Percentiles rank a stretch among this genome's conserved stretches.
phyloP scores from a whole-genome alignment of 108 stramenopile genomes.

The Nitzschia putrida region DNA sequence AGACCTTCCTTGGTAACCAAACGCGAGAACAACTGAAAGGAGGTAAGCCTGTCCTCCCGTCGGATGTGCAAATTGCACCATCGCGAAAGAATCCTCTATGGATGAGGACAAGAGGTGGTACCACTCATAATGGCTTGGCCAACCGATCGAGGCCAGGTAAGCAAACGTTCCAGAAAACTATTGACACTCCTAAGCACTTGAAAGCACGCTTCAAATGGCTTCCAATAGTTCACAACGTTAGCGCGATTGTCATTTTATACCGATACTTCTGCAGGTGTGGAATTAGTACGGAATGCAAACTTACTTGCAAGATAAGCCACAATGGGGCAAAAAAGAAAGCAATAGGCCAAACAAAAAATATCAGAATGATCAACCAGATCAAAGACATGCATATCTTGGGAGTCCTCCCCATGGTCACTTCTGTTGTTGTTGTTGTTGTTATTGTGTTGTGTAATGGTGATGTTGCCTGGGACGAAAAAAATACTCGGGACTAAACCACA shows the following conservation, averaged over 20 bases:
- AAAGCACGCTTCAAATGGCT: conserved; percentile 53
- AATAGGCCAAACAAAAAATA: conserved; percentile 42
- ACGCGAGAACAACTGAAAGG: conserved; percentile 53
- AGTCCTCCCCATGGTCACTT: conserved; percentile 7
- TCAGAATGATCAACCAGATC: conserved; percentile 38
- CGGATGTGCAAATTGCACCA: conserved; percentile 73
- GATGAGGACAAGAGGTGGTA: conserved; percentile 26
- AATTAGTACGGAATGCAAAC: conserved; percentile 6
- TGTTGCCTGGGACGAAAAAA: too few species aligned
- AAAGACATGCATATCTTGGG: conserved; percentile 7
- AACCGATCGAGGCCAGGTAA: conserved; percentile 47
- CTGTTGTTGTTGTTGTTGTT: neutral
- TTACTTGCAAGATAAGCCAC: conserved; percentile 37
- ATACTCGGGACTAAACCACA: too few species aligned
- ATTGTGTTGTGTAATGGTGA: too few species aligned
- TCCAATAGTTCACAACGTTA: neutral
- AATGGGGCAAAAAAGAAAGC: conserved; percentile 15
- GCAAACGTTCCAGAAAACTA: conserved; percentile 26
- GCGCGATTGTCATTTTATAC: too few species aligned
- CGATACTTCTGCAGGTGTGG: too few species aligned
- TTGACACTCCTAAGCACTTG: conserved; percentile 14
- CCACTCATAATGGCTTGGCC: conserved; percentile 40
- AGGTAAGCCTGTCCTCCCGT: conserved; percentile 58
- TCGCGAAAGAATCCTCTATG: conserved; percentile 1
- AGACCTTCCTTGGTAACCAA: conserved; percentile 73